Conservation (phyloP, 164 flowering plant genomes). For the Magnolia sinica region DNA sequence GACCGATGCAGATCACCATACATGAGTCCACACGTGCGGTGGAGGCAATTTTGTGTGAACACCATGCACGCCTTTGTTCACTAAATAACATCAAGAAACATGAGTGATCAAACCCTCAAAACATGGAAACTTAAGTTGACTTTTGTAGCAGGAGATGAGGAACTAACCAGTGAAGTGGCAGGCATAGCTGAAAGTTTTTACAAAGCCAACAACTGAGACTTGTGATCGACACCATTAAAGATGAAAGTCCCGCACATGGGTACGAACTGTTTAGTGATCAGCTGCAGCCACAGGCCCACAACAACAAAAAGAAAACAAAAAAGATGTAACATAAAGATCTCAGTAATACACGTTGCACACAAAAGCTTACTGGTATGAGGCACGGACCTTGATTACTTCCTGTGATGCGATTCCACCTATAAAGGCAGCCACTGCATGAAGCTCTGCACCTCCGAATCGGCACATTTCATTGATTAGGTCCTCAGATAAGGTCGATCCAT, state of each 20-base stretch:
- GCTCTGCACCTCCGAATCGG: constrained; percentile 95
- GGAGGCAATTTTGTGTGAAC: too few species aligned
- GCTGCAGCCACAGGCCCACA: constrained; percentile 36
- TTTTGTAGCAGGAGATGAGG: background rate
- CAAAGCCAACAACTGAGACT: constrained; percentile 59
- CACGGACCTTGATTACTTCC: constrained; percentile 83
- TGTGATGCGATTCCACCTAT: constrained; percentile 91
- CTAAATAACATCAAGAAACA: background rate
- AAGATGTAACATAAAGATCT: background rate
- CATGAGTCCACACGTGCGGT: too few species aligned
- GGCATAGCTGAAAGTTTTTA: background rate
- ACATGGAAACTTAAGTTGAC: background rate
- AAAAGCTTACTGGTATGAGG: background rate
- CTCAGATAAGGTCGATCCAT: constrained; percentile 66
- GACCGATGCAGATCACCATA: too few species aligned
- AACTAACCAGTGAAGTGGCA: background rate
- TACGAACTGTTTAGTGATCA: constrained; percentile 86
- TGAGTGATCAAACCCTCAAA: background rate
- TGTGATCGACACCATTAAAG: constrained; percentile 92
- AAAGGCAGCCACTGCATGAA: constrained; percentile 89
- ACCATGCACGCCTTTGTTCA: too few species aligned
- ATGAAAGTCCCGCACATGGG: constrained; percentile 92
- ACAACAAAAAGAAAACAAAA: background rate
- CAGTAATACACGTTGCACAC: background rate
- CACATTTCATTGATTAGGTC: constrained; percentile 93